A percentile compares a stretch with the other conserved stretches of the same genome.
phyloP scores from a whole-genome alignment of 768 basidiomycete species.

The Mycena leptocephala region DNA sequence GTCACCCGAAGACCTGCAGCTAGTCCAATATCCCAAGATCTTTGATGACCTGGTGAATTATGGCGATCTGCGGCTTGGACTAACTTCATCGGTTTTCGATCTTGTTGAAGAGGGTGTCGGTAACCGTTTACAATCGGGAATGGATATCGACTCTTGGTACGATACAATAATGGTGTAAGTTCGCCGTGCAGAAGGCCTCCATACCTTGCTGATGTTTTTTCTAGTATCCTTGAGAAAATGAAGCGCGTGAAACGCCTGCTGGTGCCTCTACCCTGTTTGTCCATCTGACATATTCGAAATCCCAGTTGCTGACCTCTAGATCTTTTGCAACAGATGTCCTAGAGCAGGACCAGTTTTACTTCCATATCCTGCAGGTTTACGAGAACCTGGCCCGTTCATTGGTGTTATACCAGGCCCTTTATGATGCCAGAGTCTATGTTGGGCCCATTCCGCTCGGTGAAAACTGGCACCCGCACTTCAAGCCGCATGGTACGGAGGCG shows the following conservation, averaged over 20 bases:
- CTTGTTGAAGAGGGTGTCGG: slow-evolving; percentile 47
- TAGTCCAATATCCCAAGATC: slow-evolving; percentile 46
- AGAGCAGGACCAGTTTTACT: slow-evolving; percentile 58
- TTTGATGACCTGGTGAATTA: slow-evolving; percentile 38
- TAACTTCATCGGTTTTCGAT: slow-evolving; percentile 46
- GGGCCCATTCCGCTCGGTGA: slow-evolving; percentile 18
- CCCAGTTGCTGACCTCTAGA: slow-evolving; percentile 7
- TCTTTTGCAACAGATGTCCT: slow-evolving; percentile 46
- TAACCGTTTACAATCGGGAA: slow-evolving; percentile 44
- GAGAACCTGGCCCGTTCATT: slow-evolving; percentile 54
- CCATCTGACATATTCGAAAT: neutral
- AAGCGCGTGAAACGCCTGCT: slow-evolving; percentile 29
- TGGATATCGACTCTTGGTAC: slow-evolving; percentile 50
- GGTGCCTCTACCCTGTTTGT: slow-evolving; percentile 35
- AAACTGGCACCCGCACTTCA: slow-evolving; percentile 43
- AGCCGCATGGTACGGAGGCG: slow-evolving; percentile 53
- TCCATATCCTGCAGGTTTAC: slow-evolving; percentile 54
- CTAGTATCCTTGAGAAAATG: slow-evolving; percentile 31
- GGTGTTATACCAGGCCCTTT: slow-evolving; percentile 52
- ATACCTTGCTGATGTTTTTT: neutral
- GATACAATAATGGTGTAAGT: slow-evolving; percentile 49
- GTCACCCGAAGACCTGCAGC: slow-evolving; percentile 42
- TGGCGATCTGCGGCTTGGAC: slow-evolving; percentile 53
- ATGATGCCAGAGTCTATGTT: slow-evolving; percentile 36
- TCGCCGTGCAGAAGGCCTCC: slow-evolving; percentile 37